A percentile compares a stretch with the other conserved stretches of the same genome.
Conservation (phyloP, 2,329 filamentous ascomycete species). For the Diaporthe sp. region DNA sequence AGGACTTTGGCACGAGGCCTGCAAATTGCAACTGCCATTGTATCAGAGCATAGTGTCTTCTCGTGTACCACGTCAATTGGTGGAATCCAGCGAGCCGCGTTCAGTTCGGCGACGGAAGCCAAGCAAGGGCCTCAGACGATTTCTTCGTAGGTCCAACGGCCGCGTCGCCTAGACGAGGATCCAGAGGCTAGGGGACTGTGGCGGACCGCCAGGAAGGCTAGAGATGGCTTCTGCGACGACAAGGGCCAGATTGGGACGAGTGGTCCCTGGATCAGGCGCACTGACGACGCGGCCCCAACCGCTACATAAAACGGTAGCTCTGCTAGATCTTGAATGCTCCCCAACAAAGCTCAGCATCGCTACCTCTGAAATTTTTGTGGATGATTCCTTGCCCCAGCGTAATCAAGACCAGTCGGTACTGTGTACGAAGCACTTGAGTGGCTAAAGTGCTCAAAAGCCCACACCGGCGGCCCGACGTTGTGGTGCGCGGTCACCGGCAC, state of each 20-base stretch:
- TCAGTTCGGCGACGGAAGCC: slow-evolving; percentile 28
- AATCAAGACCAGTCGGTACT: not conserved
- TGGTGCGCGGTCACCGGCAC: not conserved
- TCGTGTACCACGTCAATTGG: slow-evolving; percentile 33
- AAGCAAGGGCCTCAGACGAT: slow-evolving; percentile 7
- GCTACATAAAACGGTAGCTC: not conserved
- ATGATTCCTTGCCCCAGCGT: not conserved
- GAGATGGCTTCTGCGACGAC: not conserved
- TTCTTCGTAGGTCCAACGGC: not conserved
- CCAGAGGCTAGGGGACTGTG: not conserved
- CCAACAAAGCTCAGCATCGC: not conserved
- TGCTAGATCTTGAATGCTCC: slow-evolving; percentile 18
- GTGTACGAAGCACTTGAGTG: not conserved
- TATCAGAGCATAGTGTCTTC: slow-evolving; percentile 14
- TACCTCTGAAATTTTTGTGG: not conserved
- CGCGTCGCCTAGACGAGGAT: slow-evolving; percentile 18
- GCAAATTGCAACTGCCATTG: slow-evolving; percentile 19
- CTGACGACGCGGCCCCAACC: slow-evolving; percentile 21
- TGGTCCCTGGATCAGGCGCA: slow-evolving; percentile 16
- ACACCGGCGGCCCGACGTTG: slow-evolving; percentile 8
- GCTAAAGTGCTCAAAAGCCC: not conserved
- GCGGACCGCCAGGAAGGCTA: not conserved
- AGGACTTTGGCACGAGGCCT: slow-evolving; percentile 19
- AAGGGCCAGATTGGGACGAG: slow-evolving; percentile 3
- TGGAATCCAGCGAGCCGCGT: slow-evolving; percentile 25